Percentiles rank a stretch among this genome's conserved stretches.
These are phyloP conservation scores for Aspergillus diversus DNA, from an alignment of 495 filamentous ascomycete genomes.

Conservation along the genomic window DNA sequence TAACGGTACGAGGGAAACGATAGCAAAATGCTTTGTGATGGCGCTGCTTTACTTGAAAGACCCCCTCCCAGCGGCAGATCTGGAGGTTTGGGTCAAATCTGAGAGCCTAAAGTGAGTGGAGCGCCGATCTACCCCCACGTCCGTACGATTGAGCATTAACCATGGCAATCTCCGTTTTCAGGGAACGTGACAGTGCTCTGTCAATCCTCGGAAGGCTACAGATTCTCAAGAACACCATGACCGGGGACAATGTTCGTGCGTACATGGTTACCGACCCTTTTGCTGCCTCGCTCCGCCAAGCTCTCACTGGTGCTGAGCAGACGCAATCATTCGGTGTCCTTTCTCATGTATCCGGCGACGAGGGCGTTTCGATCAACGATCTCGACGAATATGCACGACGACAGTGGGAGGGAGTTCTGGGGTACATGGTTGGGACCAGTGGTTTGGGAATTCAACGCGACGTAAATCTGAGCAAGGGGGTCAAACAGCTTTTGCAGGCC, in stretches of 20 bases:
- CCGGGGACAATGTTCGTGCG: constrained; percentile 62
- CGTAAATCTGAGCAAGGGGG: constrained; percentile 70
- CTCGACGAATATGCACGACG: constrained; percentile 85
- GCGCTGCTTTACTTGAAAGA: constrained; percentile 83
- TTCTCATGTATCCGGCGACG: constrained; percentile 59
- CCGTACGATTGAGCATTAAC: not conserved
- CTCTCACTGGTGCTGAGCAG: constrained; percentile 81
- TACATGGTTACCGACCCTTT: constrained; percentile 78
- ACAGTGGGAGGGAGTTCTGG: constrained; percentile 94
- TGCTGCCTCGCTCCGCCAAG: constrained; percentile 73
- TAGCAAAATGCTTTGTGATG: constrained; percentile 95
- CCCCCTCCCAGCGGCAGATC: constrained; percentile 71
- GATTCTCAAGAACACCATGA: constrained; percentile 66
- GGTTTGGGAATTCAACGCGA: constrained; percentile 54
- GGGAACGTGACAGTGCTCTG: constrained; percentile 81
- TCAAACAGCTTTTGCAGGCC: constrained; percentile 76
- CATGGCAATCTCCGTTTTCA: constrained; percentile 25
- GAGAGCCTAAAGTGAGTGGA: constrained; percentile 64
- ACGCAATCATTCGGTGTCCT: constrained; percentile 90
- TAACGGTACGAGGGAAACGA: constrained; percentile 10
- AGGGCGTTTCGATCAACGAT: constrained; percentile 62
- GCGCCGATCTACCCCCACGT: not conserved
- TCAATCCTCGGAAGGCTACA: constrained; percentile 79
- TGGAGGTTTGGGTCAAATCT: constrained; percentile 82
- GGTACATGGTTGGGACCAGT: constrained; percentile 85